Evolutionary conservation across 1,284 basidiomycete species (phyloP), one percentile per base, ranked within the genome.

Genomic region (Cryptococcus jaspeensis): DNA sequence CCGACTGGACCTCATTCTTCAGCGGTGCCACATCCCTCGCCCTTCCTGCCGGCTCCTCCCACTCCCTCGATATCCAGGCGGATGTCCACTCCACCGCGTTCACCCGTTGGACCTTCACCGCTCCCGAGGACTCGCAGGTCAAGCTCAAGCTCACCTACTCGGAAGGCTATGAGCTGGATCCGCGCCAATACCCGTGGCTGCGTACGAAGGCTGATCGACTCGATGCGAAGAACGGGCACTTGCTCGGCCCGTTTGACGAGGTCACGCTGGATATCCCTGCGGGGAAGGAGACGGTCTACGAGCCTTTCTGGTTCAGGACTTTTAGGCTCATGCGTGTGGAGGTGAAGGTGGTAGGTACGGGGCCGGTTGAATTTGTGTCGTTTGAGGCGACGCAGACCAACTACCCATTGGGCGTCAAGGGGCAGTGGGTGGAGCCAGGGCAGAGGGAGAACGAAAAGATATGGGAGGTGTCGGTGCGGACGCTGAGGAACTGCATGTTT

Each of bases 241-340:
- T 70, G 2, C 38, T 70, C 6, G 67, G 67, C 1, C 65, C 67
- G 1, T 60, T 28, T 28, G 67, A 70, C 55, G 58, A 62, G 41
- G 56, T 70, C 11, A 53, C 23, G 2, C 52, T 66, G 11, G 44
- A 59, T 4, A n/a, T 66, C 25, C 38, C 53, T 9, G 52, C 50
- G 3, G 59, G 53, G 16, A 38, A 57, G 12, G 42, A 25, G 18
- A 39, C 38, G 3, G 22, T 41, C 2, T 68, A 66, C 32, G 68
- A 70, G 45, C 68, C 68, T 6, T 70, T 70, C 52, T 70, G 68
- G 68, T 70, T 63, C 42, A 37, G 66, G n/a, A 67, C 68, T 0
- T 68, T 70, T 52, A 49, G 60, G 8, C 41, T 66, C 11, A 49
- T 67, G 9, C 58, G 60, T 1, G 42, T 67, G 12, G 52, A 65